These are phyloP conservation scores for Blastomyces gilchristii DNA, from an alignment of 2,329 filamentous ascomycete genomes.

Conservation along the genomic window DNA sequence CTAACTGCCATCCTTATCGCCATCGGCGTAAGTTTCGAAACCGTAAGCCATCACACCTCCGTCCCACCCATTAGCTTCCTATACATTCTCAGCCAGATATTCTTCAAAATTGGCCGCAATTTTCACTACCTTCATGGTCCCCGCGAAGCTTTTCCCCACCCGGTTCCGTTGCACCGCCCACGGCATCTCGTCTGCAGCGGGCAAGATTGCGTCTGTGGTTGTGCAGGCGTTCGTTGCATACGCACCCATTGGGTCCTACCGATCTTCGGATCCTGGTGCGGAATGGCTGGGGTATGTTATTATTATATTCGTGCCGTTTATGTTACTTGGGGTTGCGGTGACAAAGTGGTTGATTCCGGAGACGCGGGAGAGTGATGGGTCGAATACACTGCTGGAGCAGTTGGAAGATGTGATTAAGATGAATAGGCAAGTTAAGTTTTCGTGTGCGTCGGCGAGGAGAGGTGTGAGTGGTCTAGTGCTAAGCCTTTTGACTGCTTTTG, in stretches of 20 bases:
- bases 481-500: neutral
- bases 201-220: constrained; percentile 58
- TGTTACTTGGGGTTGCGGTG: constrained; percentile 57
- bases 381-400: constrained; percentile 55
- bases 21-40: constrained; percentile 43
- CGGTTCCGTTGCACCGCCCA: constrained; percentile 55
- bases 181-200: constrained; percentile 55
- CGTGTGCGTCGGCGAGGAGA: neutral
- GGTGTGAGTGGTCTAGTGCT: neutral
- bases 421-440: neutral
- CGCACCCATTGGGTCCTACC: constrained; percentile 46
- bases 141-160: constrained; percentile 56
- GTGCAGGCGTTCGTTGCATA: constrained; percentile 56
- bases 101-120: constrained; percentile 46
- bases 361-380: constrained; percentile 47
- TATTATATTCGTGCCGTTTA: constrained; percentile 70
- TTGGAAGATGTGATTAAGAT: constrained; percentile 36
- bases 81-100: constrained; percentile 55
- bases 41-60: constrained; percentile 30
- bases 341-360: constrained; percentile 65
- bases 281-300: constrained; percentile 61
- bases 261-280: constrained; percentile 41
- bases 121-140: constrained; percentile 55
- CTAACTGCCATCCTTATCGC: constrained; percentile 53
- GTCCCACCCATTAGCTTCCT: constrained; percentile 30